Conservation (phyloP, 2,329 filamentous ascomycete species). For the Paraphaeosphaeria sporulosa region DNA sequence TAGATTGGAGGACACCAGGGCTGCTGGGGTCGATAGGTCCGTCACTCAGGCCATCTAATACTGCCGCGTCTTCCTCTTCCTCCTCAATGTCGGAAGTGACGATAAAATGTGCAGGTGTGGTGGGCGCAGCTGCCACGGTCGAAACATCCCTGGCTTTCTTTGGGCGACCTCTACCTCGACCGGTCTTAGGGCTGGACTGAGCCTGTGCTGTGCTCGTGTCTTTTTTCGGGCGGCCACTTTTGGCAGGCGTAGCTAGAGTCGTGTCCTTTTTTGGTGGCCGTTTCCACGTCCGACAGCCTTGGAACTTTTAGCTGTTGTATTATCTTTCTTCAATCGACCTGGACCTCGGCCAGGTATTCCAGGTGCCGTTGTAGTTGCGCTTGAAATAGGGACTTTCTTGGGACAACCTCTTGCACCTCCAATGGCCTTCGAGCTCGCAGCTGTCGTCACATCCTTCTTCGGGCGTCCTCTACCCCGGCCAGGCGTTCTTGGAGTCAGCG, state of each 20-base stretch:
- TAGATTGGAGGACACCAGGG: neutral
- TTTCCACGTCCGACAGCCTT: neutral
- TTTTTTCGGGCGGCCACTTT: constrained; percentile 1
- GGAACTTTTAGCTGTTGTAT: neutral
- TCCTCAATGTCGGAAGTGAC: constrained; percentile 7
- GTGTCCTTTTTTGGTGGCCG: too few relatives aligned
- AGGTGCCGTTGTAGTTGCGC: neutral
- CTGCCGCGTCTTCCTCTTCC: neutral
- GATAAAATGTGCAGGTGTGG: constrained; percentile 1
- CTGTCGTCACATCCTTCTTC: neutral
- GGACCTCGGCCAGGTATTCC: neutral
- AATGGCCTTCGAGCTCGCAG: neutral
- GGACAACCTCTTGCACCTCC: constrained; percentile 10
- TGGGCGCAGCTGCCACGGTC: neutral
- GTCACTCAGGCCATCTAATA: neutral
- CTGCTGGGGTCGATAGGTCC: neutral
- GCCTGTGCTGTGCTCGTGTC: too few relatives aligned
- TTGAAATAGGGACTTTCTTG: neutral
- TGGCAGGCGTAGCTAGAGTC: too few relatives aligned
- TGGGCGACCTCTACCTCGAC: neutral
- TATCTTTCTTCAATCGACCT: constrained; percentile 8
- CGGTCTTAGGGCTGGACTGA: neutral
- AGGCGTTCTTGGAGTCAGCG: neutral
- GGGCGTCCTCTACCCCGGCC: neutral
- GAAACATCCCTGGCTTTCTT: neutral